Percentiles rank a stretch among this genome's conserved stretches.
These are phyloP conservation scores for Draba incana DNA, from an alignment of 345 rosid species.

Conservation along the genomic window DNA sequence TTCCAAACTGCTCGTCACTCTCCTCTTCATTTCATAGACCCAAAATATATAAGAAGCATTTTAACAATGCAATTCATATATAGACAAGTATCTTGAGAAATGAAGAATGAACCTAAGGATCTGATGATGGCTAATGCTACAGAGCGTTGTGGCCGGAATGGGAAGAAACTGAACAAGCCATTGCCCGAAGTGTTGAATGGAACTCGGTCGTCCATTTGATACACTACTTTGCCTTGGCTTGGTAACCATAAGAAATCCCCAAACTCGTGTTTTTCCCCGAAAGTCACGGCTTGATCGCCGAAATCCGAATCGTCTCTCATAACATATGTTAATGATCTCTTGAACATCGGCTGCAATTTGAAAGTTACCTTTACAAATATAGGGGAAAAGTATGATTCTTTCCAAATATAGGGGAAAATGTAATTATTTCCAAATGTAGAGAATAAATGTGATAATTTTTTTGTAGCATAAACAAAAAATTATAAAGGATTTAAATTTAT, in stretches of 20 bases:
- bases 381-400: no score
- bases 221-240: slow-evolving; percentile 61
- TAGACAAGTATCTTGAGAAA: not conserved
- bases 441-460: no score
- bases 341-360: slow-evolving; percentile 63
- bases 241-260: slow-evolving; percentile 80
- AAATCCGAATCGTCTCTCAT: slow-evolving; percentile 49
- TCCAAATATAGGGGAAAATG: no score
- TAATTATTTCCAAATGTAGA: no score
- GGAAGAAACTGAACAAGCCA: slow-evolving; percentile 55
- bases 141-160: slow-evolving; percentile 59
- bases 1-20: slow-evolving; percentile 40
- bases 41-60: not conserved
- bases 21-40: slow-evolving; percentile 50
- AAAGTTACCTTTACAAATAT: slow-evolving; percentile 52
- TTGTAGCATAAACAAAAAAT: not conserved
- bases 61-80: not conserved
- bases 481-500: not conserved
- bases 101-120: slow-evolving; percentile 46
- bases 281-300: slow-evolving; percentile 50
- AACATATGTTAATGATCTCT: slow-evolving; percentile 54
- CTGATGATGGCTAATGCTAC: slow-evolving; percentile 40
- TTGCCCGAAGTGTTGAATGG: slow-evolving; percentile 47
- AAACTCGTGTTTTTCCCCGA: slow-evolving; percentile 68
- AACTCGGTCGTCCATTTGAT: slow-evolving; percentile 63